A percentile compares a stretch with the other conserved stretches of the same genome.
phyloP scores from a whole-genome alignment of 2,329 filamentous ascomycete species.

The Capronia americana region DNA sequence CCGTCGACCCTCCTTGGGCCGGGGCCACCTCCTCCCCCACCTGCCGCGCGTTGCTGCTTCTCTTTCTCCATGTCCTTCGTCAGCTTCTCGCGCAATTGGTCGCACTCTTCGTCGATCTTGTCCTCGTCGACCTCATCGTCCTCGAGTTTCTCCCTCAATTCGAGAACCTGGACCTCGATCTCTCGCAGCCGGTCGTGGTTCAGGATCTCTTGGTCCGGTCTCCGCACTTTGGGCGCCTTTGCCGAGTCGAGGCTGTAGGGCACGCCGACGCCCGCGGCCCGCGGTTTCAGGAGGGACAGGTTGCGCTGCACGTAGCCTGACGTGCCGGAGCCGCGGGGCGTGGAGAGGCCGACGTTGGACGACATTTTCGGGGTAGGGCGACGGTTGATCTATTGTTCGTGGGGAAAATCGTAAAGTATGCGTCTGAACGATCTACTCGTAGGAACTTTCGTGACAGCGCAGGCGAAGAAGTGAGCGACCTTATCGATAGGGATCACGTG shows the following conservation, averaged over 20 bases:
- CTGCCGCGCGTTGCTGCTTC: conserved; percentile 41
- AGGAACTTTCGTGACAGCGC: background rate
- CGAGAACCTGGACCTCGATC: conserved; percentile 91
- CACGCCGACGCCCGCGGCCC: conserved; percentile 70
- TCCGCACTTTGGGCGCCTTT: conserved; percentile 64
- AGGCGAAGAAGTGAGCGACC: background rate
- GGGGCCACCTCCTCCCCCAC: too few species aligned
- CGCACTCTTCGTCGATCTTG: conserved; percentile 81
- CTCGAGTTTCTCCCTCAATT: conserved; percentile 87
- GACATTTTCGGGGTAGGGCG: conserved; percentile 67
- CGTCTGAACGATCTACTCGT: too few species aligned
- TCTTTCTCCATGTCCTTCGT: conserved; percentile 59
- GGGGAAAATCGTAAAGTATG: background rate
- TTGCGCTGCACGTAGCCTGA: conserved; percentile 98
- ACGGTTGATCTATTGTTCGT: background rate
- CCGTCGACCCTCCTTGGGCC: conserved; percentile 41
- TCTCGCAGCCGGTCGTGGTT: conserved; percentile 92
- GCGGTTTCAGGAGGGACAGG: conserved; percentile 82
- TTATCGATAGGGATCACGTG: conserved; percentile 27
- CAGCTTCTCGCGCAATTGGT: conserved; percentile 69
- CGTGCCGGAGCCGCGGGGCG: conserved; percentile 91
- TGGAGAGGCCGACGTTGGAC: conserved; percentile 94
- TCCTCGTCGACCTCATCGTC: conserved; percentile 86
- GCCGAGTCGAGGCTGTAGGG: conserved; percentile 64
- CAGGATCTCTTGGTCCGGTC: conserved; percentile 89